These are phyloP conservation scores for Ceratocystis variospora DNA, from an alignment of 2,329 filamentous ascomycete genomes.

Conservation along the genomic window DNA sequence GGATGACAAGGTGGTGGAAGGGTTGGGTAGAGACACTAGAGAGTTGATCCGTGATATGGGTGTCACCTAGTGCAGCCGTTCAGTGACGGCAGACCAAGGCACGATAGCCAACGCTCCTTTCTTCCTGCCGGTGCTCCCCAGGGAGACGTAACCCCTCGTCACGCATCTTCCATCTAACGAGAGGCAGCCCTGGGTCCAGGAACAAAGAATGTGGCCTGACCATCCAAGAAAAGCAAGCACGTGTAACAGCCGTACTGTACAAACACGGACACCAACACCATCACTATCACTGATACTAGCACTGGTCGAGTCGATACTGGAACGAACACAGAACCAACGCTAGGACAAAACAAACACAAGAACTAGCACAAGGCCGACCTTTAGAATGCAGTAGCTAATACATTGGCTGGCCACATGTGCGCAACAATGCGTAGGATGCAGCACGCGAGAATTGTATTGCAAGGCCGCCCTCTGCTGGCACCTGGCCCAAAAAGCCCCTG, in stretches of 20 bases:
- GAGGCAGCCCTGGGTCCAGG: background rate
- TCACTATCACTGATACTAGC: background rate
- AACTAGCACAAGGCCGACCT: background rate
- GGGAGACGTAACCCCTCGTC: background rate
- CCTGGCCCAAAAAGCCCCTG: too few relatives aligned
- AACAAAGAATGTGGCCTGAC: background rate
- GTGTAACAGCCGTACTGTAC: background rate
- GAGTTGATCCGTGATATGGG: too few relatives aligned
- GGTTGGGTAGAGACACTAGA: too few relatives aligned
- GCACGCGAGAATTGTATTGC: background rate
- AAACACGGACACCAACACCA: too few relatives aligned
- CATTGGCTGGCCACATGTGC: constrained; percentile 1
- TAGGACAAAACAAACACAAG: too few relatives aligned
- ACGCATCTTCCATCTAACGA: too few relatives aligned
- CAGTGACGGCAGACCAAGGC: too few relatives aligned
- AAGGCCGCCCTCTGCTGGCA: background rate
- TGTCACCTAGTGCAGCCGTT: too few relatives aligned
- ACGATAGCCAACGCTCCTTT: too few relatives aligned
- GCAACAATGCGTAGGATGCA: background rate
- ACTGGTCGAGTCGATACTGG: too few relatives aligned
- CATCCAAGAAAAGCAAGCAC: background rate
- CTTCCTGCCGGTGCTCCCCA: background rate
- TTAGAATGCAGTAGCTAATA: constrained; percentile 2
- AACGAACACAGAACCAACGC: too few relatives aligned
- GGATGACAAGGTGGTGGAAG: too few relatives aligned